Evolutionary conservation across 768 basidiomycete species (phyloP), one percentile per base, ranked within the genome.

Genomic region (Tulasnella sp.): DNA sequence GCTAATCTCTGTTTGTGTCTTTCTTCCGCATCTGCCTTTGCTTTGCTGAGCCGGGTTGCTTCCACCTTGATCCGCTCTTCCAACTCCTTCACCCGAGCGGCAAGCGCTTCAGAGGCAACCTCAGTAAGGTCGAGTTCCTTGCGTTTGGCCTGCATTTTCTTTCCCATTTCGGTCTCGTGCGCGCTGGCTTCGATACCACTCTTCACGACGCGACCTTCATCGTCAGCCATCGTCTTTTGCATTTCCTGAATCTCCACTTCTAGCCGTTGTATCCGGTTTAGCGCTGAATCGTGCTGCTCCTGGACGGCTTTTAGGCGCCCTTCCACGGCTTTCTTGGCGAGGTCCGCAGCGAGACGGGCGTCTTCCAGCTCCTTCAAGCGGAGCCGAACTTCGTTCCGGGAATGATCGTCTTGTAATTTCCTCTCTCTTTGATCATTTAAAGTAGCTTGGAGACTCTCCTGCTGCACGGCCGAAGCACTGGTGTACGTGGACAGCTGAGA

Each of bases 301-400:
- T 82, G 80, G 14, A 79, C 80, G n/a, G 75, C 73, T 64, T 82
- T 85, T 59, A 93, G 75, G 63, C 82, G 82, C 73, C 87, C 91
- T 70, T 98, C 94, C 3, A 84, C 89, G 45, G 97, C 93, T 42
- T 81, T 77, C 66, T 81, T 85, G 50, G 74, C 69, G 49, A 78
- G 74, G 69, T 99, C 96, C 9, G 91, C 89, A 27, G 73, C 73
- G 31, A 94, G 82, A 69, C 84, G 86, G 53, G 80, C 72, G 67
- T 99, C 94, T 63, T 99, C 94, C 2, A 97, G 72, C 2, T 74
- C 68, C 70, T 93, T 94, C 46, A 86, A 86, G 48, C 83, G 82
- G n/a, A 76, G 68, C 68, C 90, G 92, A 55, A 87, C 71, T 65
- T 96, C 92, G 21, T 77, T 69, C 50, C 87, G 79, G 21, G 78